phyloP scores from a whole-genome alignment of 169 alveolate genomes.

The Cryptosporidium xiaoi region DNA sequence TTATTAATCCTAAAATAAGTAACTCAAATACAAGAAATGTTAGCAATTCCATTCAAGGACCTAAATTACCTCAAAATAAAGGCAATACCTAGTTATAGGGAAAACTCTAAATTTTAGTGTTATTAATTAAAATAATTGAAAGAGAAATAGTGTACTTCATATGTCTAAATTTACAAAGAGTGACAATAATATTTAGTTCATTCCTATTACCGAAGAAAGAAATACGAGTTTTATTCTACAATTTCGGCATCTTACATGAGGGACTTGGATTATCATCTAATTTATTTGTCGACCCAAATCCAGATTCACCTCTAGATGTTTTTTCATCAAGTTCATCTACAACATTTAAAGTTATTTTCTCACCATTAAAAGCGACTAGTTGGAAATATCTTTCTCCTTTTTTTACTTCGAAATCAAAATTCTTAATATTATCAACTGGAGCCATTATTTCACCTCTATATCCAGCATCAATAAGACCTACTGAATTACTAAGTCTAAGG shows the following conservation, averaged over 20 bases:
- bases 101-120: no score
- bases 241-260: slow-evolving; percentile 15
- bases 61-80: slow-evolving; percentile 11
- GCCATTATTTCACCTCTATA: slow-evolving; percentile 90
- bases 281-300: slow-evolving; percentile 88
- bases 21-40: neutral
- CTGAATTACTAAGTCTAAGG: slow-evolving; percentile 88
- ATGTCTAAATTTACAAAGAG: no score
- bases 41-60: slow-evolving; percentile 7
- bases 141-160: no score
- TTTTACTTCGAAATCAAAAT: slow-evolving; percentile 85
- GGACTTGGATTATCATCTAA: slow-evolving; percentile 23
- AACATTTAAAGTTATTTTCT: slow-evolving; percentile 84
- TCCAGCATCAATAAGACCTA: slow-evolving; percentile 91
- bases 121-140: no score
- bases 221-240: neutral
- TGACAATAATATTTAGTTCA: neutral
- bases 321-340: slow-evolving; percentile 84
- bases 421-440: slow-evolving; percentile 89
- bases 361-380: slow-evolving; percentile 89
- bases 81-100: no score
- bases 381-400: slow-evolving; percentile 83
- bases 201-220: neutral
- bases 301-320: slow-evolving; percentile 90
- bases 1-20: slow-evolving; percentile 6